Base-by-base conservation (phyloP, 2,329 filamentous ascomycete genomes). In the Colletotrichum liaoningense region DNA sequence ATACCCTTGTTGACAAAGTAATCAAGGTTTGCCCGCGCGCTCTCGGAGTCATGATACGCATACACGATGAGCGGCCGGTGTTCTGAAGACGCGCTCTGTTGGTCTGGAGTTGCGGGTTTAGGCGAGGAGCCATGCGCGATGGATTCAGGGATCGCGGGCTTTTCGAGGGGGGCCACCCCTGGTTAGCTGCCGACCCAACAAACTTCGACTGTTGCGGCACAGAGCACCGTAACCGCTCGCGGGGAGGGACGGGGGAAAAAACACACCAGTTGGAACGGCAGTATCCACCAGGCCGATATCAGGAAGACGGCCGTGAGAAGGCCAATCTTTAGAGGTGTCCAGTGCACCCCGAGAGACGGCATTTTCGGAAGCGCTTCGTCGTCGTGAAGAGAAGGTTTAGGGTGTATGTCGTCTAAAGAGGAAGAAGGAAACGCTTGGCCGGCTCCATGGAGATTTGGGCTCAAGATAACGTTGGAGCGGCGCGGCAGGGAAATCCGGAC, bases 1-100 rank as follows among this genome's bases (percentile, higher is more conserved):
- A 84, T 75, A 38, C 81, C 83, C 66, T 83, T 79, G 35, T 74
- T 60, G 16, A 84, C 66, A 75, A 84, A 84, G 74, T 79, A 84
- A 22, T 75, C 54, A 14, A 84, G 72, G 76, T 83, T 83, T 57
- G 75, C 73, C 35, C 79, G 80, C 42, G 79, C 78, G 46, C 68
- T 74, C 2, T 75, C 75, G 26, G 80, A 80, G 68, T 84, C 81
- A 28, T 54, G 52, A 65, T 65, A 65, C 11, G 63, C 49, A 24
- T 65, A 65, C 11, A 65, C 63, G 33, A 65, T 28, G 22, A 65
- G 63, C n/a, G 63, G 63, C 16, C 63, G 55, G 24, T 55, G 49
- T 2, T 26, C 38, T 26, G 52, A 16, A 22, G 30, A 11, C 52
- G 46, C 19, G 24, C 19, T 56, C 19, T 26, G 26, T 38, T 49